These are phyloP conservation scores for Penicillium angulare DNA, from an alignment of 495 filamentous ascomycete species.

Conservation along the genomic window DNA sequence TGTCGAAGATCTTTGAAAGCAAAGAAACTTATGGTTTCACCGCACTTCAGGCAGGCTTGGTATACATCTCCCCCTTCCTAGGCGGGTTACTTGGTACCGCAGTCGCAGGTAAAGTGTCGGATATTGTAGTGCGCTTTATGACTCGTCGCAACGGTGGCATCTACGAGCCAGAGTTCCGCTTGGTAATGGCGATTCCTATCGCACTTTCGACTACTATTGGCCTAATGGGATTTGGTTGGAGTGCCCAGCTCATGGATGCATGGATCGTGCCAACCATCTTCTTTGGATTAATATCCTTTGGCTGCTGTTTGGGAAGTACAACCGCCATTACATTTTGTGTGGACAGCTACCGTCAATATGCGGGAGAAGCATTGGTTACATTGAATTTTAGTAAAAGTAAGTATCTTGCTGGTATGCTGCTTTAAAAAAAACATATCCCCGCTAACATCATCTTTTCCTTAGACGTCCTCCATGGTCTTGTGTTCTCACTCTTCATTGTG, in stretches of 20 bases:
- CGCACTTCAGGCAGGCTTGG: conserved; percentile 74
- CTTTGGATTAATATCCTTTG: conserved; percentile 91
- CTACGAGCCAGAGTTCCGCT: conserved; percentile 93
- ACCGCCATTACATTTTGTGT: conserved; percentile 94
- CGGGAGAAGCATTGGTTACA: conserved; percentile 91
- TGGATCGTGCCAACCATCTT: conserved; percentile 95
- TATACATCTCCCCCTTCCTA: conserved; percentile 88
- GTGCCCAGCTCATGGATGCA: conserved; percentile 64
- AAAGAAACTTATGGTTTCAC: conserved; percentile 70
- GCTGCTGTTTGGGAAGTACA: conserved; percentile 88
- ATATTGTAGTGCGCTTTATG: conserved; percentile 78
- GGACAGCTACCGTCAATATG: conserved; percentile 91
- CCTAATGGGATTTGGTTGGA: conserved; percentile 94
- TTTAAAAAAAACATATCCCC: no score
- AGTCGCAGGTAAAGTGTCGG: conserved; percentile 85
- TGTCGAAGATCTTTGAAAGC: conserved; percentile 73
- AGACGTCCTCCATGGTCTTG: conserved; percentile 83
- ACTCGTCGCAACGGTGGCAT: conserved; percentile 82
- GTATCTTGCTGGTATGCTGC: no score
- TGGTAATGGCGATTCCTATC: conserved; percentile 87
- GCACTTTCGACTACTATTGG: conserved; percentile 77
- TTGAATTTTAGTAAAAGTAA: conserved; percentile 90
- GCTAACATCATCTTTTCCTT: conserved; percentile 5
- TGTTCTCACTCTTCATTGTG: conserved; percentile 91
- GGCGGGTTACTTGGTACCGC: conserved; percentile 88